Base-by-base conservation (phyloP, 306 rosid species). In the Sphenostylis stenocarpa region DNA sequence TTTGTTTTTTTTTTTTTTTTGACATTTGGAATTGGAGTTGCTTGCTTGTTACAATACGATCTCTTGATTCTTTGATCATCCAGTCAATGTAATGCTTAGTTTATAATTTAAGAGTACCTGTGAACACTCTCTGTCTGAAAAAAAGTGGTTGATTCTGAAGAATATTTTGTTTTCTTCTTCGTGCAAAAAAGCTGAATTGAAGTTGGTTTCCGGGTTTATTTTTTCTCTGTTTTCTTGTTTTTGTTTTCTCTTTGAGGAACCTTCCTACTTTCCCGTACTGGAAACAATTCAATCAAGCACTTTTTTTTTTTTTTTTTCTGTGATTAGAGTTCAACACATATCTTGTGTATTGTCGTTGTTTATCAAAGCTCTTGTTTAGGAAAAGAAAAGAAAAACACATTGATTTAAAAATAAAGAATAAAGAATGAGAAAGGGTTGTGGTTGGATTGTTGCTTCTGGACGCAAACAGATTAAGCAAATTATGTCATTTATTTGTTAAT, bases 401-500 rank as follows among this genome's bases (percentile, higher is more conserved):
- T 55, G 6, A 10, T 74, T 38, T 61, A 41, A 4, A 45, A 33
- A 11, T 75, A 14, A 2, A 36, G 9, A 9, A 38, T 26, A 55
- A 3, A 34, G 67, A 77, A 31, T 55, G 49, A 77, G 79, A 49
- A n/a, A 26, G 48, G n/a, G 20, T 38, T 45, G 66, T 57, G 68
- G 39, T 61, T 67, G 11, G 31, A 49, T 39, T 52, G 12, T 10
- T 74, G 11, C 5, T 39, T 36, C 51, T 23, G 29, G 70, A 60
- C 24, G 61, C 57, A 19, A 55, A 51, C 31, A 83, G 68, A 62
- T 48, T 47, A 65, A 43, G 28, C 36, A 52, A 77, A 67, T 65
- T 52, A 23, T 56, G 45, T 17, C 19, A 23, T 28, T 76, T 70
- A 56, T 65, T 71, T 17, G 49, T 49, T 28, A 48, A 67, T 45